Conservation (phyloP, 257 asterid species). For the Jaltomata sinuosa region DNA sequence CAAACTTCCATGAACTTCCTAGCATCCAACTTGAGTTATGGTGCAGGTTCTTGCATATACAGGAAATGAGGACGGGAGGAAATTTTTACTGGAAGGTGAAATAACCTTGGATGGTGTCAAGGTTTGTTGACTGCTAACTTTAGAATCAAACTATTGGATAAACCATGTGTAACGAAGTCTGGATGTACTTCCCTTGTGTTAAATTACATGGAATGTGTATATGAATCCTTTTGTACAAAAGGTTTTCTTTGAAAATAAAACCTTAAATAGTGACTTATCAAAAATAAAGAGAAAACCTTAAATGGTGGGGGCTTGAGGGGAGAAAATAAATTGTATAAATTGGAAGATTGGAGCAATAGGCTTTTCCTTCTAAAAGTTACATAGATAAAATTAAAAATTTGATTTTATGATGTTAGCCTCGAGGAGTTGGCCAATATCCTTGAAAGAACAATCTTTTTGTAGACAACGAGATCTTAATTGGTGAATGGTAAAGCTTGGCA, state of each 20-base stretch:
- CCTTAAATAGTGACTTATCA: background rate
- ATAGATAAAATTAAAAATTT: background rate
- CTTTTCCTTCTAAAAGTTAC: background rate
- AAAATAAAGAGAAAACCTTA: background rate
- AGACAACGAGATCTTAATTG: background rate
- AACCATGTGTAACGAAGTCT: background rate
- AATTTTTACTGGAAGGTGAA: conserved; percentile 72
- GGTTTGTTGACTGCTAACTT: conserved; percentile 30
- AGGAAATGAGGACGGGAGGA: conserved; percentile 85
- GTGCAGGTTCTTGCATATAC: conserved; percentile 84
- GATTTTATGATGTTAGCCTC: background rate
- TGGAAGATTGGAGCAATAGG: background rate
- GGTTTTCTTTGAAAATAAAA: background rate
- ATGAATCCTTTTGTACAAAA: background rate
- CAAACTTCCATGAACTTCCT: background rate
- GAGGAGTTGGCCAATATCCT: background rate
- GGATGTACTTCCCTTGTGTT: background rate
- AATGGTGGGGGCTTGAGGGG: background rate
- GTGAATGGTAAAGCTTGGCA: background rate
- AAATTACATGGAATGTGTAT: background rate
- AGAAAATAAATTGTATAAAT: background rate
- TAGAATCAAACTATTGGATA: background rate
- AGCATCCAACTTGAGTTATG: conserved; percentile 2
- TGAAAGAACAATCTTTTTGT: background rate
- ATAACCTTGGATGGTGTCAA: conserved; percentile 47